These are phyloP conservation scores for Yamagishiella unicocca DNA, from an alignment of 139 green algal species.

Conservation along the genomic window DNA sequence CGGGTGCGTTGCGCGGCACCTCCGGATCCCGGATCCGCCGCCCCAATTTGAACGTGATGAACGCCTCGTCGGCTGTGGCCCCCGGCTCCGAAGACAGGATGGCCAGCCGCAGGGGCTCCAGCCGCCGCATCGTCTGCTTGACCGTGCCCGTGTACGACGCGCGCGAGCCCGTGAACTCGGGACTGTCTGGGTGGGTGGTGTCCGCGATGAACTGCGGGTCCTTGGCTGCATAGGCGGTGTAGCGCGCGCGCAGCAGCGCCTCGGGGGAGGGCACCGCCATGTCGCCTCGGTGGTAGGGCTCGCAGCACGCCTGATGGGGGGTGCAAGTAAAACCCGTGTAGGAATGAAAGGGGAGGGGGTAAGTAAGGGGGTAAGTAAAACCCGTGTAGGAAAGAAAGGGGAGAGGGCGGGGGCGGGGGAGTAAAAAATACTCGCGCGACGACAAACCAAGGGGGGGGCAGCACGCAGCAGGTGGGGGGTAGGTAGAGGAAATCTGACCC, in stretches of 20 bases:
- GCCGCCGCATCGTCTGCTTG: slow-evolving; percentile 39
- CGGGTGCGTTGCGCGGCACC: not conserved
- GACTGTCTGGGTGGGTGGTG: slow-evolving; percentile 25
- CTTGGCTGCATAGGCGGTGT: slow-evolving; percentile 35
- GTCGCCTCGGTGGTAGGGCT: not conserved
- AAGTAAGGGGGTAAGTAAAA: not conserved
- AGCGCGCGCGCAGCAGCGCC: slow-evolving; percentile 36
- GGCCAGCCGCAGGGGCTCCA: slow-evolving; percentile 28
- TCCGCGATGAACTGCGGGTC: slow-evolving; percentile 6
- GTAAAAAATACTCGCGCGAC: too few species aligned
- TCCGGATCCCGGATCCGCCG: slow-evolving; percentile 26
- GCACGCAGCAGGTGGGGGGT: too few species aligned
- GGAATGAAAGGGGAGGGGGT: not conserved
- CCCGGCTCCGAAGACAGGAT: not conserved
- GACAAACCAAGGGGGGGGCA: too few species aligned
- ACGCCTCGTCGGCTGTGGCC: not conserved
- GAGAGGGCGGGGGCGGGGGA: not conserved
- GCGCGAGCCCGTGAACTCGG: slow-evolving; percentile 18
- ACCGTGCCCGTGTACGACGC: slow-evolving; percentile 13
- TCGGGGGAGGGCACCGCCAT: not conserved
- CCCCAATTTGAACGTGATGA: slow-evolving; percentile 37
- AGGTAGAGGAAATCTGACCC: too few species aligned
- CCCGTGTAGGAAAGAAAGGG: too few species aligned
- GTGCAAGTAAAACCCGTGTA: too few species aligned
- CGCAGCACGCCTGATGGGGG: slow-evolving; percentile 26